Conservation (phyloP, 164 flowering plant species). For the Amborella trichopoda region DNA sequence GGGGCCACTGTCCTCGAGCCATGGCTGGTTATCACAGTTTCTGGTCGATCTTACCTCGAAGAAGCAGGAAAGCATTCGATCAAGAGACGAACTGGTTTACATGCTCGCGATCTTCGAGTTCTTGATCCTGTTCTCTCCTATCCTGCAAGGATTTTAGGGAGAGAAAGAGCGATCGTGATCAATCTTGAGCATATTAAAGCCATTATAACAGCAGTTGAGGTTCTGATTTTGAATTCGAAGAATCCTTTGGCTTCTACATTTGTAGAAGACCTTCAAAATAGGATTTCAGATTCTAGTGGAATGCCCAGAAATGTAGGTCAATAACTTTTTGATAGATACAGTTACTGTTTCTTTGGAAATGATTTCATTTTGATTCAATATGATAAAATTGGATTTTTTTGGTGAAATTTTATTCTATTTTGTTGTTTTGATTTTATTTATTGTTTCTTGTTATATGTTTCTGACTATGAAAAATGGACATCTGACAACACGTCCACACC, state of each 20-base stretch:
- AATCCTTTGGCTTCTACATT: constrained; percentile 24
- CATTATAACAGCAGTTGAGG: constrained; percentile 30
- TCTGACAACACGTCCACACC: too few species aligned
- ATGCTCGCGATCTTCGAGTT: constrained; percentile 22
- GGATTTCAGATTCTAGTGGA: constrained; percentile 10
- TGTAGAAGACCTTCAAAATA: constrained; percentile 21
- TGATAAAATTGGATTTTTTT: too few species aligned
- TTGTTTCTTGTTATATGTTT: too few species aligned
- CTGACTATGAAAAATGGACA: too few species aligned
- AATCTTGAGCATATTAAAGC: constrained; percentile 35
- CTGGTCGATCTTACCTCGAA: constrained; percentile 19
- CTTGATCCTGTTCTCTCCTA: constrained; percentile 29
- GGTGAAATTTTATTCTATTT: too few species aligned
- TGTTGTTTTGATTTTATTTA: too few species aligned
- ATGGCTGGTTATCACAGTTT: constrained; percentile 30
- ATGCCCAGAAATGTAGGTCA: constrained; percentile 6
- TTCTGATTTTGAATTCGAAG: constrained; percentile 18
- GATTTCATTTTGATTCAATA: too few species aligned
- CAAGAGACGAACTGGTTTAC: constrained; percentile 25
- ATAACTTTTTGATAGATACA: too few species aligned
- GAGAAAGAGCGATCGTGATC: constrained; percentile 29
- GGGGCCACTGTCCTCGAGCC: constrained; percentile 13
- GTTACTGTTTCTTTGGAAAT: too few species aligned
- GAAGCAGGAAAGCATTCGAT: constrained; percentile 26
- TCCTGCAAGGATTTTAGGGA: constrained; percentile 24